These are phyloP conservation scores for Turnera subulata DNA, from an alignment of 345 rosid genomes.

Conservation along the genomic window DNA sequence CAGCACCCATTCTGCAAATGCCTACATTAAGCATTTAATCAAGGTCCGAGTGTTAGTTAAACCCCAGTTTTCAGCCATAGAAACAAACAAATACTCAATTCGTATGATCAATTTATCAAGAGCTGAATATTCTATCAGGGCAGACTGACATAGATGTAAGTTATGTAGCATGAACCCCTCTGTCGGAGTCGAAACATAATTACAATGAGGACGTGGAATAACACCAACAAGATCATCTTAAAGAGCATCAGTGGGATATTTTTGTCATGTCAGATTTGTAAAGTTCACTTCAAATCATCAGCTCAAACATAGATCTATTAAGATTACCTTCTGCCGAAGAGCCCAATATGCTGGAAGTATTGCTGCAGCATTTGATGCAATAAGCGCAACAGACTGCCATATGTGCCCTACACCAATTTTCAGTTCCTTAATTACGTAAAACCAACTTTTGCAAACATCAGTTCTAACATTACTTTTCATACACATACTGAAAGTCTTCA, in stretches of 20 bases:
- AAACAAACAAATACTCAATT: too few species aligned
- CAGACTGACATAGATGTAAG: too few species aligned
- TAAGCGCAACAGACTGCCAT: conserved; percentile 74
- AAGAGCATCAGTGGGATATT: too few species aligned
- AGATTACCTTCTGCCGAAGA: conserved; percentile 70
- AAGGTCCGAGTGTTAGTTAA: too few species aligned
- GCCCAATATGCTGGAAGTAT: conserved; percentile 87
- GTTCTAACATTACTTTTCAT: conserved; percentile 5
- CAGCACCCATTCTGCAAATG: conserved; percentile 92
- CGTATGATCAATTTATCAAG: too few species aligned
- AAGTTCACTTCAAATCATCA: too few species aligned
- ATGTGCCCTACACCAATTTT: conserved; percentile 61
- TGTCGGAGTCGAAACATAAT: not conserved
- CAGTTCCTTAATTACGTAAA: conserved; percentile 18
- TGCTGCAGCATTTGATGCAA: conserved; percentile 86
- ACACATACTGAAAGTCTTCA: conserved; percentile 12
- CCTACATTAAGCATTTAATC: conserved; percentile 40
- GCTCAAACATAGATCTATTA: not conserved
- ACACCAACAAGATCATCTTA: too few species aligned
- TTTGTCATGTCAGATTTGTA: too few species aligned
- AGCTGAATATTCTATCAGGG: too few species aligned
- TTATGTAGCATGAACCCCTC: too few species aligned
- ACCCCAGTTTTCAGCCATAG: too few species aligned
- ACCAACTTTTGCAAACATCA: too few species aligned
- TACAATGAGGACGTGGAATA: not conserved